Conservation (phyloP, 2,329 filamentous ascomycete genomes). For the Sphaerulina musiva region DNA sequence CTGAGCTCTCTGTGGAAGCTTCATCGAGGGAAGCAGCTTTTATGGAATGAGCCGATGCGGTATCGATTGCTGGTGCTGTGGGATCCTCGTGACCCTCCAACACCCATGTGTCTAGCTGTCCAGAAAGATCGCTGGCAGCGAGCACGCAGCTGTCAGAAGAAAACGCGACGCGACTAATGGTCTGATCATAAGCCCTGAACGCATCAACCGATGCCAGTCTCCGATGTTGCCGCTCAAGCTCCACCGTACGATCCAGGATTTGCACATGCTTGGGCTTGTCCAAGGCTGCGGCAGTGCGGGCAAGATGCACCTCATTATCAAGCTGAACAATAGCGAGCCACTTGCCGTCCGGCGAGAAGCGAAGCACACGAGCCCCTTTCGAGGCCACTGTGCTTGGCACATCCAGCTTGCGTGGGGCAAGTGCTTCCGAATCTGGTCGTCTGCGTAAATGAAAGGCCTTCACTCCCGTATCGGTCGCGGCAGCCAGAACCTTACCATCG, state of each 20-base stretch:
- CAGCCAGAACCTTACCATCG: constrained; percentile 72
- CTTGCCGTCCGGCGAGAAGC: constrained; percentile 61
- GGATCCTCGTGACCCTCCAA: constrained; percentile 54
- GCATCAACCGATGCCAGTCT: constrained; percentile 28
- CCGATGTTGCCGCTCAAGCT: constrained; percentile 35
- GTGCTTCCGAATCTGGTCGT: constrained; percentile 23
- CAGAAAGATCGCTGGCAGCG: constrained; percentile 72
- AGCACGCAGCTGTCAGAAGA: constrained; percentile 73
- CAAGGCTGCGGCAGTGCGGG: constrained; percentile 43
- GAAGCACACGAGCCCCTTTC: constrained; percentile 62
- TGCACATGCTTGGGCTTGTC: constrained; percentile 35
- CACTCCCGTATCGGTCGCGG: constrained; percentile 36
- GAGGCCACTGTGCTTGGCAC: constrained; percentile 52
- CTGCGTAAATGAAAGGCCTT: constrained; percentile 31
- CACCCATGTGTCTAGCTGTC: constrained; percentile 82
- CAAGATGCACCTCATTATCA: constrained; percentile 42
- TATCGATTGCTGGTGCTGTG: constrained; percentile 39
- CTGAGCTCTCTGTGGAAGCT: constrained; percentile 26
- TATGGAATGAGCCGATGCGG: constrained; percentile 24
- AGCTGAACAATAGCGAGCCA: constrained; percentile 57
- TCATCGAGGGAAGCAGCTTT: constrained; percentile 29
- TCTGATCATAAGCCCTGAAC: constrained; percentile 67
- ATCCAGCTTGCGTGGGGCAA: constrained; percentile 65
- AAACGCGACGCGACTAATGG: constrained; percentile 68
- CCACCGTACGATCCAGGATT: constrained; percentile 35